These are phyloP conservation scores for Hygrophorus russula DNA, from an alignment of 768 basidiomycete genomes.

Conservation along the genomic window DNA sequence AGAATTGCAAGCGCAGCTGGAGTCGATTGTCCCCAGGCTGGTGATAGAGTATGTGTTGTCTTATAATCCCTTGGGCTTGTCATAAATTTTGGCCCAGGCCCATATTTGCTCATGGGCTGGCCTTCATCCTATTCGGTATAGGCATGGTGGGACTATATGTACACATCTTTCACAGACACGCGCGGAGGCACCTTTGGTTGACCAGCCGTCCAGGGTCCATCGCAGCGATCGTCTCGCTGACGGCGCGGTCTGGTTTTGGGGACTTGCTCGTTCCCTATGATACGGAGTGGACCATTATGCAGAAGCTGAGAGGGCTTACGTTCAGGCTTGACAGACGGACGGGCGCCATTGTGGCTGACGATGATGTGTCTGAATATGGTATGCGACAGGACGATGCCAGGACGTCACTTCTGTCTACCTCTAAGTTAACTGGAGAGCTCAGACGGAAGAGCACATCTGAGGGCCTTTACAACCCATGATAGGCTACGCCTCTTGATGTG, in stretches of 20 bases:
- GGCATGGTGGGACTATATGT: conserved; percentile 36
- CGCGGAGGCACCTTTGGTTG: conserved; percentile 38
- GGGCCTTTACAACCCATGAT: too few species aligned
- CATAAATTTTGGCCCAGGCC: conserved; percentile 23
- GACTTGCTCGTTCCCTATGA: conserved; percentile 53
- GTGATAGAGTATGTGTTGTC: conserved; percentile 41
- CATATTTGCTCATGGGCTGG: conserved; percentile 40
- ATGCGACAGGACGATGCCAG: conserved; percentile 25
- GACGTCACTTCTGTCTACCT: conserved; percentile 10
- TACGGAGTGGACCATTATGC: conserved; percentile 28
- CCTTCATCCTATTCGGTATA: conserved; percentile 33
- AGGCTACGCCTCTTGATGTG: too few species aligned
- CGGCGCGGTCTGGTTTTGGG: conserved; percentile 51
- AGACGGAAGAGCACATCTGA: too few species aligned
- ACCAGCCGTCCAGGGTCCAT: conserved; percentile 50
- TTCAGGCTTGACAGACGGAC: conserved; percentile 49
- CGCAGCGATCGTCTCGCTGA: conserved; percentile 43
- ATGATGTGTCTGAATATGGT: conserved; percentile 19
- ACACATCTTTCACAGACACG: conserved; percentile 34
- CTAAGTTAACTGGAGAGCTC: too few species aligned
- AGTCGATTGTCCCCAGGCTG: conserved; percentile 34
- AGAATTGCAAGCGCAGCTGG: conserved; percentile 27
- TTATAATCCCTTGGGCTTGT: background rate
- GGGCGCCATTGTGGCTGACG: conserved; percentile 52
- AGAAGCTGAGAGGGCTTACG: conserved; percentile 36